Conservation (phyloP, 2,329 filamentous ascomycete species). For the Fusarium sp. region DNA sequence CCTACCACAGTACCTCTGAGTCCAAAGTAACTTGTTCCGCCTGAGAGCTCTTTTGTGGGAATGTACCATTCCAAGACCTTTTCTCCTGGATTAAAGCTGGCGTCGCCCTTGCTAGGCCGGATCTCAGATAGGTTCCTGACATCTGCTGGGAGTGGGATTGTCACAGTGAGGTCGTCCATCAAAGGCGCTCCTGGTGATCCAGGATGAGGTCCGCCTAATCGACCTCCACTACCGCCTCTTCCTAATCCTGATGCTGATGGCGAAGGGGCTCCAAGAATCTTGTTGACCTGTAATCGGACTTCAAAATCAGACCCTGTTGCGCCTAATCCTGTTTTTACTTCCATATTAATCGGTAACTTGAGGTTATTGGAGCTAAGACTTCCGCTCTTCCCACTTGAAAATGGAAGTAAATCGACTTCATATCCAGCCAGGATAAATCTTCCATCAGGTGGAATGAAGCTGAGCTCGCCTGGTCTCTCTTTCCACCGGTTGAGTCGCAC, state of each 20-base stretch:
- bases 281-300: conserved; percentile 78
- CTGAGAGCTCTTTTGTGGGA: conserved; percentile 76
- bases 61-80: conserved; percentile 84
- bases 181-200: conserved; percentile 67
- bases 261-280: conserved; percentile 62
- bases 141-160: conserved; percentile 78
- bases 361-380: conserved; percentile 69
- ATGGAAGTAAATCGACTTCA: conserved; percentile 88
- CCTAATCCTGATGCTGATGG: conserved; percentile 50
- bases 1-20: conserved; percentile 85
- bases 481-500: conserved; percentile 91
- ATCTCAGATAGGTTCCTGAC: conserved; percentile 88
- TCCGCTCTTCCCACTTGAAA: conserved; percentile 66
- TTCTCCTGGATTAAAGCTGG: conserved; percentile 79
- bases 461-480: conserved; percentile 88
- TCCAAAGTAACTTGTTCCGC: conserved; percentile 73
- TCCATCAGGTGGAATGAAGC: conserved; percentile 94
- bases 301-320: conserved; percentile 84
- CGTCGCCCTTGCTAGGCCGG: conserved; percentile 82
- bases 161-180: conserved; percentile 81
- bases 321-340: conserved; percentile 84
- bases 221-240: conserved; percentile 54
- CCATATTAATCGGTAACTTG: conserved; percentile 82
- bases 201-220: conserved; percentile 54
- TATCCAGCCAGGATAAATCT: conserved; percentile 94